Evolutionary conservation across 129 eudicot genomes (phyloP).

Genomic region (Flaveria robusta): DNA sequence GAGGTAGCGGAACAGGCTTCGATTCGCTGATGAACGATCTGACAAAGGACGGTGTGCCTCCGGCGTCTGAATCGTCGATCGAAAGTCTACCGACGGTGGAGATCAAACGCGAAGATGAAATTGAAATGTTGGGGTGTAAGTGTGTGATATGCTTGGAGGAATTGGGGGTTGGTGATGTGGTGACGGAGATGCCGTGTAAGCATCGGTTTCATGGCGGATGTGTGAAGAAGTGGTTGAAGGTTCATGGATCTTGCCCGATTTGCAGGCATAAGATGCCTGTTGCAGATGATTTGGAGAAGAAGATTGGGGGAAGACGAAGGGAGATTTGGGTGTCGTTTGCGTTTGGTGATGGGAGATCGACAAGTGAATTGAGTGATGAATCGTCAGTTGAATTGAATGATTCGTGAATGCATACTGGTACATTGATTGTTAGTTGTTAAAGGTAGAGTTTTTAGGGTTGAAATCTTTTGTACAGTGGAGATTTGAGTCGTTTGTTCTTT

Average conservation of each 20-base stretch:
- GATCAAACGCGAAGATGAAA: conserved; percentile 29
- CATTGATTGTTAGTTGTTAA: too few species aligned
- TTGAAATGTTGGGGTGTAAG: conserved; percentile 37
- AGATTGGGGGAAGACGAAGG: conserved; percentile 26
- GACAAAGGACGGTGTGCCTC: conserved; percentile 53
- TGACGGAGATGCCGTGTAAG: conserved; percentile 66
- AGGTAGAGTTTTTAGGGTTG: too few species aligned
- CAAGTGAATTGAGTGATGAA: conserved; percentile 3
- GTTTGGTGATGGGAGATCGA: conserved; percentile 27
- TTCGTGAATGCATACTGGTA: too few species aligned
- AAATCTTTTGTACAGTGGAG: too few species aligned
- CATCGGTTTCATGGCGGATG: conserved; percentile 72
- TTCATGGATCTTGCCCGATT: conserved; percentile 76
- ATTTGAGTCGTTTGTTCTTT: too few species aligned
- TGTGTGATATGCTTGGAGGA: conserved; percentile 78
- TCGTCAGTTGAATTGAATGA: too few species aligned
- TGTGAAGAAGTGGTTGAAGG: conserved; percentile 62
- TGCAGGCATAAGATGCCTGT: conserved; percentile 67
- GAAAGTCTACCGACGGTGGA: conserved; percentile 48
- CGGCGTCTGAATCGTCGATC: conserved; percentile 61
- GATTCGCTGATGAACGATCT: conserved; percentile 40
- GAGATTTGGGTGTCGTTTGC: conserved; percentile 56
- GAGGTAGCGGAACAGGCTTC: conserved; percentile 36
- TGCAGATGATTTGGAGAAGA: conserved; percentile 37
- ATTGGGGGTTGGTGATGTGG: conserved; percentile 51